Conservation (phyloP, 2,329 filamentous ascomycete species). For the Ophiostoma piceae region DNA sequence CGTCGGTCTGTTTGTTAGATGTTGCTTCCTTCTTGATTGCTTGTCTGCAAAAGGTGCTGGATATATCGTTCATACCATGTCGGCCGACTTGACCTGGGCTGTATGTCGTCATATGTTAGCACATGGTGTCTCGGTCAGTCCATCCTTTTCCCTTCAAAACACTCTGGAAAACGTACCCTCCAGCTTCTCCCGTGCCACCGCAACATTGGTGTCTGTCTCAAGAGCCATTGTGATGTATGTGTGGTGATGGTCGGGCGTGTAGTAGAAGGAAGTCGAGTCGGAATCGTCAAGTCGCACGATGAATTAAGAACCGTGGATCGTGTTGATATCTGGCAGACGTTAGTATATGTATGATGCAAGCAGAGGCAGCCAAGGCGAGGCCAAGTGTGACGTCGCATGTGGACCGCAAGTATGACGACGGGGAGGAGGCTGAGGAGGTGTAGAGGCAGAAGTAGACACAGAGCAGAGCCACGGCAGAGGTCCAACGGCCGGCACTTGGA, state of each 20-base stretch:
- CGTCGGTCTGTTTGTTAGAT: slow-evolving; percentile 63
- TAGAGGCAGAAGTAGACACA: background rate
- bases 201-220: slow-evolving; percentile 39
- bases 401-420: background rate
- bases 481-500: background rate
- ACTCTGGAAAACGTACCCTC: slow-evolving; percentile 66
- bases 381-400: background rate
- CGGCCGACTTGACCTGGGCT: slow-evolving; percentile 97
- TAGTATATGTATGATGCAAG: background rate
- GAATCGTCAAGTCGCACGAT: background rate
- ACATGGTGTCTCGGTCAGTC: background rate
- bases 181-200: slow-evolving; percentile 65
- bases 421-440: background rate
- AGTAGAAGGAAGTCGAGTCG: background rate
- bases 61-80: slow-evolving; percentile 68
- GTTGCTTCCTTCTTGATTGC: too few species aligned
- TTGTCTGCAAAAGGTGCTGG: background rate
- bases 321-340: background rate
- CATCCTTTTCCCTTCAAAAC: too few species aligned
- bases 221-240: slow-evolving; percentile 24
- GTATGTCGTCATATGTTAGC: slow-evolving; percentile 26
- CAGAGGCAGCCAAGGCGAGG: background rate
- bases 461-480: too few species aligned
- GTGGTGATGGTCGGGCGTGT: background rate
- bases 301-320: background rate